Evolutionary conservation across 257 asterid species (phyloP).

Genomic region (Salvia hispanica): DNA sequence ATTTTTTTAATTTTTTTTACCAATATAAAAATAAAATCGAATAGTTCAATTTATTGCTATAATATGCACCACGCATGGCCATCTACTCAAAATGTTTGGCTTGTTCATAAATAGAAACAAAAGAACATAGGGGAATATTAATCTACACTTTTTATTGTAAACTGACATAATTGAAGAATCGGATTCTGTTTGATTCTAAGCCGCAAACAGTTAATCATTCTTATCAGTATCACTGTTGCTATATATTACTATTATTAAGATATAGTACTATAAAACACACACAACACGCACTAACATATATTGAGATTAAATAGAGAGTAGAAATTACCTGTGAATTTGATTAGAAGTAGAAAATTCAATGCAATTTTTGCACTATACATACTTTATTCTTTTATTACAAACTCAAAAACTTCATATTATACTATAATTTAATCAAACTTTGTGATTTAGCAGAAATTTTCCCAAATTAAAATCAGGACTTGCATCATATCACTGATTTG

Average conservation of each 20-base stretch:
- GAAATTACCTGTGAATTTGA: too few species aligned
- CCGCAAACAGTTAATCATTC: constrained; percentile 17
- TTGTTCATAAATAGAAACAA: constrained; percentile 1
- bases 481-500: too few species aligned
- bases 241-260: neutral
- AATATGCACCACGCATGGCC: neutral
- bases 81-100: constrained; percentile 1
- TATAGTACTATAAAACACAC: neutral
- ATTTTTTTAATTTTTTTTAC: too few species aligned
- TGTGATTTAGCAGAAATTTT: too few species aligned
- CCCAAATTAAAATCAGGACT: too few species aligned
- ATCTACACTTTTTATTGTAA: neutral
- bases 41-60: neutral
- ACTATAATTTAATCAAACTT: too few species aligned
- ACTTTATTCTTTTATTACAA: too few species aligned
- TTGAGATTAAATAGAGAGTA: too few species aligned
- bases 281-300: neutral
- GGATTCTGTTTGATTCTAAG: constrained; percentile 20
- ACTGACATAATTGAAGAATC: constrained; percentile 25
- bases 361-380: too few species aligned
- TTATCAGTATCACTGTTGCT: constrained; percentile 2
- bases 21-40: neutral
- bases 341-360: too few species aligned
- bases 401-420: too few species aligned
- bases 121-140: constrained; percentile 17